Evolutionary conservation across 129 eudicot species (phyloP), one percentile per base, ranked within the genome.

Genomic region (Daucus carota): DNA sequence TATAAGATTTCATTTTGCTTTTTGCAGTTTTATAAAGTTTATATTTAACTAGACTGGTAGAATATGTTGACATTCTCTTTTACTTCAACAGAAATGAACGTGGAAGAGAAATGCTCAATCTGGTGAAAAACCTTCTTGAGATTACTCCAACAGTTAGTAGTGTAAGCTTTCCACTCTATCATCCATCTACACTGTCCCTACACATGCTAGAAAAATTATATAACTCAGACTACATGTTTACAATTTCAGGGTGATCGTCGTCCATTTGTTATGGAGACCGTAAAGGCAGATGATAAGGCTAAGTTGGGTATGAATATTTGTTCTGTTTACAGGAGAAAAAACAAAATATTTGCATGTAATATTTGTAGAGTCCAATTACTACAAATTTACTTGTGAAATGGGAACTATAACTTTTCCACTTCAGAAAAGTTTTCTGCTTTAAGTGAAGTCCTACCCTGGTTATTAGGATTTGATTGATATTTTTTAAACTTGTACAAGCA

Each of bases 251-350:
- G 99, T 29, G 81, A 89, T 32, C 88, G 99, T 73, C 93, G 96
- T 38, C 96, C 99, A 67, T 94, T 94, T 86, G 99, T 94, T 76
- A 85, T 87, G 87, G 97, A 91, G 81, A 94, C 99, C 15, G 99
- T 94, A 38, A 89, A 89, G 86, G 99, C 99, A 43, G 99, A 94
- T 79, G 99, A 94, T 77, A 77, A 80, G 44, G 99, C 99, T 74
- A 94, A 94, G 75, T 86, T 91, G 22, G 99, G 99, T 94, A 91
- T 73, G 84, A 45, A 6, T n/a, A 72, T 24, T 17, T 76, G 17
- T 70, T 45, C 26, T 74, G 1, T 16, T 43, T 47, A 46, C 20
- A 36, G 8, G 3, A 0, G 59, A 73, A 9, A 17, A 24, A 7
- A 14, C 24, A 26, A 8, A n/a, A 42, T 36, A 1, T 70, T 43